These are phyloP conservation scores for Porphyrellus cyaneotinctus DNA, from an alignment of 768 basidiomycete species.

Conservation along the genomic window DNA sequence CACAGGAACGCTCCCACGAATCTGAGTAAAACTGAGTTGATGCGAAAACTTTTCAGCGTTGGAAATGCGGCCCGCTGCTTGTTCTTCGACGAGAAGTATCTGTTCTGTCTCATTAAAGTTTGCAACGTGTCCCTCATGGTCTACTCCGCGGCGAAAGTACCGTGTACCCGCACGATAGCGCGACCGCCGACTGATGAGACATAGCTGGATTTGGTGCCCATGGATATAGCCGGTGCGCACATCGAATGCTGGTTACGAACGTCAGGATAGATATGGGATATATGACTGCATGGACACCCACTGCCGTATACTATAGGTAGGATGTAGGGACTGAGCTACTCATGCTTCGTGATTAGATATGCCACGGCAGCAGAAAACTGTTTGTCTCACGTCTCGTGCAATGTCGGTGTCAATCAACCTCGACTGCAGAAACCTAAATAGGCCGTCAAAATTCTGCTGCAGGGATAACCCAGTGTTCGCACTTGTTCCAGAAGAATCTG, in stretches of 20 bases:
- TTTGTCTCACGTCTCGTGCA: constrained; percentile 58
- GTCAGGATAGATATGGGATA: constrained; percentile 1
- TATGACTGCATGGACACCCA: constrained; percentile 44
- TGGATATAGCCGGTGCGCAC: constrained; percentile 71
- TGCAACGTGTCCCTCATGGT: constrained; percentile 83
- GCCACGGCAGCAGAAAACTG: neutral
- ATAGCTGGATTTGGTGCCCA: constrained; percentile 74
- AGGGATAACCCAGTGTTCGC: neutral
- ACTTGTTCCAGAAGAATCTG: constrained; percentile 97
- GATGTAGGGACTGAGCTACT: constrained; percentile 81
- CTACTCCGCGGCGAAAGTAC: constrained; percentile 93
- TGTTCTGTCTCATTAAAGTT: constrained; percentile 99
- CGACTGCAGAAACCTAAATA: constrained; percentile 48
- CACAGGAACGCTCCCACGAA: constrained; percentile 87
- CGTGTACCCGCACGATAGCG: constrained; percentile 94
- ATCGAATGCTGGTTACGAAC: constrained; percentile 66
- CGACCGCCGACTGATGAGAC: constrained; percentile 89
- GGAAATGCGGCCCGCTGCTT: constrained; percentile 38
- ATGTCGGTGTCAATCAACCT: constrained; percentile 56
- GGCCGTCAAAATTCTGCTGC: constrained; percentile 3
- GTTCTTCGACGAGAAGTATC: constrained; percentile 72
- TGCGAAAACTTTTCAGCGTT: constrained; percentile 47
- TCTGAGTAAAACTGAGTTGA: constrained; percentile 87
- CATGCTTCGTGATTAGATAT: constrained; percentile 9
- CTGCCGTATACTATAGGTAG: constrained; percentile 94